Base-by-base conservation (phyloP, 2,329 filamentous ascomycete genomes). In the Claviceps monticola region DNA sequence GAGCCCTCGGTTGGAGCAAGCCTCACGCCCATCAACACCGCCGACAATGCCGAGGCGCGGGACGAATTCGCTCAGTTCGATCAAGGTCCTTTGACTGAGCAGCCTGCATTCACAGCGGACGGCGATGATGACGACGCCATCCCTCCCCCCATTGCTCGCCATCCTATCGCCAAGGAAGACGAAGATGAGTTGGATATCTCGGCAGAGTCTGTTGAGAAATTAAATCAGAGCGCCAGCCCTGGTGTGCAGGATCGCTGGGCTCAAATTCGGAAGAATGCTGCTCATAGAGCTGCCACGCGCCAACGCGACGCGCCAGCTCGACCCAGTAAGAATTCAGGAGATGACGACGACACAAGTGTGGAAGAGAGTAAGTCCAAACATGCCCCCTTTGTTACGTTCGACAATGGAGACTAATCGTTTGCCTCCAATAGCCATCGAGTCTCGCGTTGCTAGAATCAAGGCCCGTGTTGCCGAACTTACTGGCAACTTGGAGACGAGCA, bases 381-480 rank as follows among this genome's bases (percentile, higher is more conserved):
- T 38, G 17, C 2, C 19, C 5, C 17, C 4, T 6, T 23, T 34
- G 38, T 46, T 13, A 17, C 36, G 29, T 21, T 46, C 2, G 5
- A 7, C 16, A 26, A 26, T 2, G 4, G 38, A 48, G 34, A 64
- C 67, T 46, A 68, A 55, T 1, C 48, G 44, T 43, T 14, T 56
- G 1, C 49, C 44, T 43, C 13, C 23, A 51, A n/a, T 59, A 94
- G 88, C 90, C 38, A 97, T 97, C 62, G 93, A 98, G 68, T 90
- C 89, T 48, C 87, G 93, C 58, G 93, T 97, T 54, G 93, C 93
- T 48, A 86, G 93, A 56, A 98, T 98, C 77, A 97, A 96, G 72
- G 93, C 93, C 54, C 84, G 93, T 56, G 93, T 98, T 53, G 93
- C 93, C 50, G 89, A 96, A 67, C 71, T 98, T 60, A 98, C 93